Conservation (phyloP, 2,329 filamentous ascomycete species). For the Aspergillus unguis region DNA sequence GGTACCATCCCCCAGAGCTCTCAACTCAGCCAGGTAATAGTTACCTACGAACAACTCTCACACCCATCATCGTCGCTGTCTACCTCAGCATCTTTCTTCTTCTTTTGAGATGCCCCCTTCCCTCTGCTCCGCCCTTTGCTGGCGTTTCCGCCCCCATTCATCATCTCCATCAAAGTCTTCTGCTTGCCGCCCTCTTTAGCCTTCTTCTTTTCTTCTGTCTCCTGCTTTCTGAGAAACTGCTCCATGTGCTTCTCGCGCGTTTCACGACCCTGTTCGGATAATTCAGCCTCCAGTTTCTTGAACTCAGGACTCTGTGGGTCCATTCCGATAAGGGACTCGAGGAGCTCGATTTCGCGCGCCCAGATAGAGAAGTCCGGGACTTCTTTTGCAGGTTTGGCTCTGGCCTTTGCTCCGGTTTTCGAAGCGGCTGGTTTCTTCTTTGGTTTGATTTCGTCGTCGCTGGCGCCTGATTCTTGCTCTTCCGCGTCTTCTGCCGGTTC, state of each 20-base stretch:
- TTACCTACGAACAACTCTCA: slow-evolving; percentile 12
- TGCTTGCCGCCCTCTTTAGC: slow-evolving; percentile 42
- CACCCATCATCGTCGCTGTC: slow-evolving; percentile 12
- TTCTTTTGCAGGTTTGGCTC: slow-evolving; percentile 32
- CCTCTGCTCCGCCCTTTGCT: slow-evolving; percentile 14
- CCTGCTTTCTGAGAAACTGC: slow-evolving; percentile 72
- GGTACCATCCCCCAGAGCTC: too few relatives aligned
- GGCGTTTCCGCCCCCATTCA: slow-evolving; percentile 12
- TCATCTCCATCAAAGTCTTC: slow-evolving; percentile 36
- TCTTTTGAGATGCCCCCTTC: slow-evolving; percentile 2
- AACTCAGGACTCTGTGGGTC: slow-evolving; percentile 75
- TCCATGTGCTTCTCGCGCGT: slow-evolving; percentile 74
- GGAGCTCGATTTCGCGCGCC: slow-evolving; percentile 90
- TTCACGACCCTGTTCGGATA: slow-evolving; percentile 64
- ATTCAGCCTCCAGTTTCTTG: slow-evolving; percentile 57
- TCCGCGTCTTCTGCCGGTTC: slow-evolving; percentile 11
- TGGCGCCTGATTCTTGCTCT: slow-evolving; percentile 12
- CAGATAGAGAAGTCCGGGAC: slow-evolving; percentile 79
- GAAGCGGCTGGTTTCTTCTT: slow-evolving; percentile 14
- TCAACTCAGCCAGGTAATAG: too few relatives aligned
- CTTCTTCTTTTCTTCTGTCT: slow-evolving; percentile 53
- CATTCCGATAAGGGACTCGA: slow-evolving; percentile 84
- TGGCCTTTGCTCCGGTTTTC: slow-evolving; percentile 20
- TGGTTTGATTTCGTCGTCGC: slow-evolving; percentile 19
- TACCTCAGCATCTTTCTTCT: slow-evolving; percentile 16